Conservation (phyloP, 164 flowering plant genomes). For the Vitis rupestris region DNA sequence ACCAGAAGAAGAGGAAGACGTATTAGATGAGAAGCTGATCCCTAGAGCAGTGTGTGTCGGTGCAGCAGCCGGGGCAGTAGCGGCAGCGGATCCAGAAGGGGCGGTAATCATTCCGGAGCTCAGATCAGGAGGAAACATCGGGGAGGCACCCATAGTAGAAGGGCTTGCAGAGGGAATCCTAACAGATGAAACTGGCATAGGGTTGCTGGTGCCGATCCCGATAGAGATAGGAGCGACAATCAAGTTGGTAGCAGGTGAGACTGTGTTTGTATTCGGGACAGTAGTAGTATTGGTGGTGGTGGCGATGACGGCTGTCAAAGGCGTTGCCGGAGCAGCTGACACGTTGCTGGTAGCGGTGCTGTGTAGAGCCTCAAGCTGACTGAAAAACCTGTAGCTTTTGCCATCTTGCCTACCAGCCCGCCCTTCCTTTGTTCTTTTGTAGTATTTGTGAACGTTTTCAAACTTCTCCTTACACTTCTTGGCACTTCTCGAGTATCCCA, state of each 20-base stretch:
- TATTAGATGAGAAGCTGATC: conserved; percentile 50
- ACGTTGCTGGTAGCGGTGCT: conserved; percentile 6
- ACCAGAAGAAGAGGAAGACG: conserved; percentile 38
- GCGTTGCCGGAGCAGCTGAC: neutral
- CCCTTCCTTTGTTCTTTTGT: conserved; percentile 69
- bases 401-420: conserved; percentile 75
- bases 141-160: conserved; percentile 10
- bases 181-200: conserved; percentile 10
- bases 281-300: conserved; percentile 10
- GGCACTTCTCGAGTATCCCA: conserved; percentile 56
- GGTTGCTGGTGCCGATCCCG: conserved; percentile 11
- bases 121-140: conserved; percentile 7
- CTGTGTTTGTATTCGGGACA: no score
- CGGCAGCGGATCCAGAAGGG: conserved; percentile 11
- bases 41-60: conserved; percentile 14
- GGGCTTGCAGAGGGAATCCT: conserved; percentile 13
- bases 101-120: conserved; percentile 3
- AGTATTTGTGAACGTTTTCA: conserved; percentile 74
- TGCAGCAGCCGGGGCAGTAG: neutral
- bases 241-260: neutral
- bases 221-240: conserved; percentile 15
- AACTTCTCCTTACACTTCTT: conserved; percentile 78
- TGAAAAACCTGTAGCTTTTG: conserved; percentile 58
- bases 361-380: conserved; percentile 65
- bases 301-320: neutral